Evolutionary conservation across 1,139 yeast species (phyloP).

Genomic region (Debaryomyces robertsiae): DNA sequence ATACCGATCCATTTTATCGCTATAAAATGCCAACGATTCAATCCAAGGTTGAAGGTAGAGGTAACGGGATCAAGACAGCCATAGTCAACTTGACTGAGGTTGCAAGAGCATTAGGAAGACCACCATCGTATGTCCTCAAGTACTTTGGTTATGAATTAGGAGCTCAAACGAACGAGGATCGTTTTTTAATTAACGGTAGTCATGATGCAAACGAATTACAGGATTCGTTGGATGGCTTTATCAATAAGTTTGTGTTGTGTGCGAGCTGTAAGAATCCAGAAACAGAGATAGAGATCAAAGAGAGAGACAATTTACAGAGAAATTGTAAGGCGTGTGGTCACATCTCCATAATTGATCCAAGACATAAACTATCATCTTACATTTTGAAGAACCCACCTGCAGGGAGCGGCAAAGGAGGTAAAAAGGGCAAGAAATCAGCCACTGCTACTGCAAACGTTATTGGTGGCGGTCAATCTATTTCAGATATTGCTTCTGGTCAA

Average conservation of each 20-base stretch:
- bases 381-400: slow-evolving; percentile 93
- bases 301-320: slow-evolving; percentile 75
- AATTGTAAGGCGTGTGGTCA: slow-evolving; percentile 99
- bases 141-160: slow-evolving; percentile 97
- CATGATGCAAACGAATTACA: slow-evolving; percentile 91
- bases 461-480: slow-evolving; percentile 82
- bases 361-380: slow-evolving; percentile 83
- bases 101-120: slow-evolving; percentile 92
- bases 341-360: slow-evolving; percentile 78
- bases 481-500: slow-evolving; percentile 71
- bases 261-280: slow-evolving; percentile 97
- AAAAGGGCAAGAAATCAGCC: slow-evolving; percentile 67
- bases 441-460: slow-evolving; percentile 91
- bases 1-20: slow-evolving; percentile 97
- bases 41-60: slow-evolving; percentile 98
- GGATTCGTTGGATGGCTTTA: slow-evolving; percentile 92
- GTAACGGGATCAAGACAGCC: slow-evolving; percentile 98
- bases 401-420: slow-evolving; percentile 46
- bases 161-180: slow-evolving; percentile 88
- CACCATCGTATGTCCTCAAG: slow-evolving; percentile 87
- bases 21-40: slow-evolving; percentile 98
- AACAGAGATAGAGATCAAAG: slow-evolving; percentile 84
- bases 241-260: slow-evolving; percentile 89
- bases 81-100: slow-evolving; percentile 89
- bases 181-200: slow-evolving; percentile 92